A percentile compares a stretch with the other conserved stretches of the same genome.
Conservation (phyloP, 2,329 filamentous ascomycete species). For the Pseudogymnoascus pannorum region DNA sequence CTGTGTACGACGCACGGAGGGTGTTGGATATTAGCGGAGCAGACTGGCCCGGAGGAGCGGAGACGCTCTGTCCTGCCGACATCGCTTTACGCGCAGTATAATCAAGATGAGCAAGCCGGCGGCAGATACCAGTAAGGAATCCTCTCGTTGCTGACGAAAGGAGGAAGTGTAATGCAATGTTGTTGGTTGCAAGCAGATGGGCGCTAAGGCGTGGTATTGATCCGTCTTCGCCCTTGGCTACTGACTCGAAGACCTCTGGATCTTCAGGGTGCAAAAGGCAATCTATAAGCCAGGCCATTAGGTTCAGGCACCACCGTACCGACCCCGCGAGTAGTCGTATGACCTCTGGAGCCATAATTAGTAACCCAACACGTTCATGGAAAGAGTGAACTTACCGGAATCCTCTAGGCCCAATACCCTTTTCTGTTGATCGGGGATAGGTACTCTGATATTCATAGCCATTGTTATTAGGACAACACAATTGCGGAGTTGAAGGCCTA, state of each 20-base stretch:
- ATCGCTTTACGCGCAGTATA: constrained; percentile 28
- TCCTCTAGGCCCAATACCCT: constrained; percentile 56
- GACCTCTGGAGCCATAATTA: constrained; percentile 46
- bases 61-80: constrained; percentile 7
- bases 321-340: constrained; percentile 67
- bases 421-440: constrained; percentile 41
- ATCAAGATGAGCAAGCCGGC: constrained; percentile 53
- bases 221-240: constrained; percentile 38
- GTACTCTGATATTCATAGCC: constrained; percentile 42
- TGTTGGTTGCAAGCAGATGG: constrained; percentile 47
- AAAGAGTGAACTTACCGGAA: constrained; percentile 38
- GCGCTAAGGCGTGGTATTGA: constrained; percentile 41
- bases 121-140: constrained; percentile 62
- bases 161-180: constrained; percentile 55
- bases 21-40: constrained; percentile 17
- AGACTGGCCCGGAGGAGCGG: constrained; percentile 3
- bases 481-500: constrained; percentile 68
- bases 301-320: constrained; percentile 69
- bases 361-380: neutral
- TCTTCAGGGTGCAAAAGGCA: constrained; percentile 44
- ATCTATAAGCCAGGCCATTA: constrained; percentile 57
- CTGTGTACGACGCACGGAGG: constrained; percentile 24
- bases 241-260: constrained; percentile 39
- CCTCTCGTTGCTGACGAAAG: constrained; percentile 68
- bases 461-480: constrained; percentile 59